phyloP scores from a whole-genome alignment of 345 rosid species.

The Viola odorata region DNA sequence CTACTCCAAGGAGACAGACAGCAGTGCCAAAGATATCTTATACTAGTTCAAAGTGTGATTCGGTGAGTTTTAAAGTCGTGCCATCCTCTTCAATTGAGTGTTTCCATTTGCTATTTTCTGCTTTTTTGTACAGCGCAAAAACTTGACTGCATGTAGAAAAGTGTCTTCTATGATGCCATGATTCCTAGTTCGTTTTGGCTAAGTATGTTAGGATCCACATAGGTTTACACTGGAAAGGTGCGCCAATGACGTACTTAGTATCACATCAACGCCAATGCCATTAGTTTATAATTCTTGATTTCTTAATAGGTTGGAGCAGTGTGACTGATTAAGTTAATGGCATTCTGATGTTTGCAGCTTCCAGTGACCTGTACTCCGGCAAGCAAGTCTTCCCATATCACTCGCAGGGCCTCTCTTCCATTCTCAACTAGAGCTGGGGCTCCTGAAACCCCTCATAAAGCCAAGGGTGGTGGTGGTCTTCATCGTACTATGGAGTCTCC shows the following conservation, averaged over 20 bases:
- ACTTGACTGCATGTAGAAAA: no score
- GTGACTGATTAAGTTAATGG: background rate
- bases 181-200: background rate
- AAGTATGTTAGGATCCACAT: no score
- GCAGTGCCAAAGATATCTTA: conserved; percentile 12
- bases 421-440: conserved; percentile 27
- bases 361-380: conserved; percentile 33
- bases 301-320: no score
- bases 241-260: no score
- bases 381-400: conserved; percentile 26
- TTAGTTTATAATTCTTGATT: no score
- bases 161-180: background rate
- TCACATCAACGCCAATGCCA: no score
- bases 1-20: conserved; percentile 14
- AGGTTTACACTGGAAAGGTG: no score
- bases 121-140: background rate
- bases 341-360: conserved; percentile 33
- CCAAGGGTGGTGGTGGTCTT: conserved; percentile 21
- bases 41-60: conserved; percentile 29
- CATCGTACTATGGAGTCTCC: conserved; percentile 12
- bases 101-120: background rate
- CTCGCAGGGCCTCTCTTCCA: conserved; percentile 75
- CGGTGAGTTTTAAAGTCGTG: conserved; percentile 3
- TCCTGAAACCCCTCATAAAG: conserved; percentile 26
- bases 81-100: no score